phyloP scores from a whole-genome alignment of 2,329 filamentous ascomycete genomes.

The Monilinia laxa region DNA sequence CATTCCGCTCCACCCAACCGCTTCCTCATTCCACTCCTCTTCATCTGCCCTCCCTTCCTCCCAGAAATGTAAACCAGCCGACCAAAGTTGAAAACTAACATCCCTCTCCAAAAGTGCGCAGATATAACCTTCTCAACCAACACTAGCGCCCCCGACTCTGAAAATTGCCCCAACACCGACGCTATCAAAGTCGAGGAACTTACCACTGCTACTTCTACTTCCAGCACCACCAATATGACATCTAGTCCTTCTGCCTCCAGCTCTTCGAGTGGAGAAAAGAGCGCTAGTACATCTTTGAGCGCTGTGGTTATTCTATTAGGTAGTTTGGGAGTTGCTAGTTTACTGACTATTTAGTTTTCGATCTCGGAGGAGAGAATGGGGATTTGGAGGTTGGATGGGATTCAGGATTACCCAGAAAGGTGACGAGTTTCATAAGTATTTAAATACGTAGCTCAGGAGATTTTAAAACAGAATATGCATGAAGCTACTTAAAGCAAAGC shows the following conservation, averaged over 20 bases:
- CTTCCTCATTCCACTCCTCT: not conserved
- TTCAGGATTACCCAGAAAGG: too few relatives aligned
- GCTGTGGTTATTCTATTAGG: not conserved
- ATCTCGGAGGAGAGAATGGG: not conserved
- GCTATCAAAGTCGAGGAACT: not conserved
- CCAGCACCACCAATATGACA: not conserved
- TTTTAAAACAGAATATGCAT: not conserved
- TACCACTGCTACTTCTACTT: not conserved
- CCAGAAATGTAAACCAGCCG: not conserved
- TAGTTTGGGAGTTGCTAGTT: not conserved
- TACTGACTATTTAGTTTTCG: not conserved
- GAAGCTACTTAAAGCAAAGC: not conserved
- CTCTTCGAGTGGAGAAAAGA: not conserved
- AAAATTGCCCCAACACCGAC: constrained; percentile 12
- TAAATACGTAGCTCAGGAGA: not conserved
- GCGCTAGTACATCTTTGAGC: not conserved
- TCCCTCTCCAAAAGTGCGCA: constrained; percentile 4
- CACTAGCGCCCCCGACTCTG: not conserved
- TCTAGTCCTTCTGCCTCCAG: not conserved
- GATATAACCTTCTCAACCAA: constrained; percentile 19
- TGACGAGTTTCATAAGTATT: not conserved
- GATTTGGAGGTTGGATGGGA: not conserved
- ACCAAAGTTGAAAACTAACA: not conserved
- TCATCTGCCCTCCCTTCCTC: not conserved
- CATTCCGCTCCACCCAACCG: not conserved